These are phyloP conservation scores for Aspergillus costaricaensis DNA, from an alignment of 2,329 filamentous ascomycete species.

Conservation along the genomic window DNA sequence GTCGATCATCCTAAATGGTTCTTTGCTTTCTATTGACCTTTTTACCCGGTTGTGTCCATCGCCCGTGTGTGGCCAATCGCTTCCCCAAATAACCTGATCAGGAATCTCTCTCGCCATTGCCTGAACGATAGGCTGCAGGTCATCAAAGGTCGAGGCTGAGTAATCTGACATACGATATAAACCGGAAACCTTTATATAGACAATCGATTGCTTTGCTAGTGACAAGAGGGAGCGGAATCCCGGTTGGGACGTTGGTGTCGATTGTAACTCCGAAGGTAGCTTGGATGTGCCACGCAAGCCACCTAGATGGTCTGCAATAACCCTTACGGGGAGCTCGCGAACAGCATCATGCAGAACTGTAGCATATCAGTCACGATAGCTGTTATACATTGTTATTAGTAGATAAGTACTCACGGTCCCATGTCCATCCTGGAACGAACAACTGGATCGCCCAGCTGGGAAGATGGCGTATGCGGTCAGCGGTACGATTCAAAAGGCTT, in stretches of 20 bases:
- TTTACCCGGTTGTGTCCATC: not conserved
- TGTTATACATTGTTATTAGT: not conserved
- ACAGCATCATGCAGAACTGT: not conserved
- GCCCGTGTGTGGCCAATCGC: conserved; percentile 11
- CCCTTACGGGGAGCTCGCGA: not conserved
- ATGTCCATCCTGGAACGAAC: conserved; percentile 4
- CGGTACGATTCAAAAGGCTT: not conserved
- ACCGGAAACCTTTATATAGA: not conserved
- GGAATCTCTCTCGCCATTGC: not conserved
- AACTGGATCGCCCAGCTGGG: conserved; percentile 8
- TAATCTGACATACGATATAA: conserved; percentile 3
- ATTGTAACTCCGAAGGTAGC: not conserved
- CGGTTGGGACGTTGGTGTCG: not conserved
- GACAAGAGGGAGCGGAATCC: not conserved
- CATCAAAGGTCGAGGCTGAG: not conserved
- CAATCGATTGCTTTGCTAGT: not conserved
- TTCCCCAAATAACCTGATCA: conserved; percentile 9
- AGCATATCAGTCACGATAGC: not conserved
- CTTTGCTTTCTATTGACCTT: not conserved
- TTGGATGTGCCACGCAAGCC: conserved; percentile 6
- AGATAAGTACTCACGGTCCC: not conserved
- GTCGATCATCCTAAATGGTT: conserved; percentile 5
- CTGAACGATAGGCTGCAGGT: not conserved
- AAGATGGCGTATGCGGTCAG: not conserved
- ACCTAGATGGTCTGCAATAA: conserved; percentile 7